Conservation (phyloP, 768 basidiomycete genomes). For the Termitomyces sp. region DNA sequence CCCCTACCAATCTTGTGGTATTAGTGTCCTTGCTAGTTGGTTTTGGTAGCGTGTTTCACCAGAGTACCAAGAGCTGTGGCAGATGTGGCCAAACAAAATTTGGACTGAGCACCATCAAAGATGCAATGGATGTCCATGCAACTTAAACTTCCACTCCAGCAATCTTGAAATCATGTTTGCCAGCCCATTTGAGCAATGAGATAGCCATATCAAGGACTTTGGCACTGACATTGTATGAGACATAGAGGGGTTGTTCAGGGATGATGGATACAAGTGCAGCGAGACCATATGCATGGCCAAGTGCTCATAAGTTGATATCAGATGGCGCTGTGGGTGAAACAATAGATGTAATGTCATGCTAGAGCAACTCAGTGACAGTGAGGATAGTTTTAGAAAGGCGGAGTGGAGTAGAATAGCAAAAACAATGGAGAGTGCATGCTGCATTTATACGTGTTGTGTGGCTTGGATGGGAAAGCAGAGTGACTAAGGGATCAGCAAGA, state of each 20-base stretch:
- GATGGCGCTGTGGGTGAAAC: slow-evolving; percentile 65
- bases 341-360: slow-evolving; percentile 73
- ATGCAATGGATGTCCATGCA: slow-evolving; percentile 89
- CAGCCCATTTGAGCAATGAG: slow-evolving; percentile 82
- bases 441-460: slow-evolving; percentile 82
- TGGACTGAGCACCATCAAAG: slow-evolving; percentile 87
- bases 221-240: slow-evolving; percentile 88
- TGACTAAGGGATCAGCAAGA: slow-evolving; percentile 77
- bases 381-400: slow-evolving; percentile 77
- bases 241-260: slow-evolving; percentile 84
- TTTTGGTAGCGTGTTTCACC: slow-evolving; percentile 96
- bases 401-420: slow-evolving; percentile 86
- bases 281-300: slow-evolving; percentile 89
- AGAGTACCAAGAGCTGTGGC: slow-evolving; percentile 89
- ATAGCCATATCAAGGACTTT: slow-evolving; percentile 91
- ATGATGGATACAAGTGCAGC: slow-evolving; percentile 83
- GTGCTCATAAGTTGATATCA: slow-evolving; percentile 63
- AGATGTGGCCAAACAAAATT: slow-evolving; percentile 92
- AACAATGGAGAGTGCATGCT: slow-evolving; percentile 83
- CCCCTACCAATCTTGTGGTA: slow-evolving; percentile 58
- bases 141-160: slow-evolving; percentile 86
- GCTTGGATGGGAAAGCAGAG: slow-evolving; percentile 81
- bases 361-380: slow-evolving; percentile 72
- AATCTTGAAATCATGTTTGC: slow-evolving; percentile 82
- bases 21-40: slow-evolving; percentile 82